These are phyloP conservation scores for Rhododendron molle DNA, from an alignment of 148 eudicot genomes.

Conservation along the genomic window DNA sequence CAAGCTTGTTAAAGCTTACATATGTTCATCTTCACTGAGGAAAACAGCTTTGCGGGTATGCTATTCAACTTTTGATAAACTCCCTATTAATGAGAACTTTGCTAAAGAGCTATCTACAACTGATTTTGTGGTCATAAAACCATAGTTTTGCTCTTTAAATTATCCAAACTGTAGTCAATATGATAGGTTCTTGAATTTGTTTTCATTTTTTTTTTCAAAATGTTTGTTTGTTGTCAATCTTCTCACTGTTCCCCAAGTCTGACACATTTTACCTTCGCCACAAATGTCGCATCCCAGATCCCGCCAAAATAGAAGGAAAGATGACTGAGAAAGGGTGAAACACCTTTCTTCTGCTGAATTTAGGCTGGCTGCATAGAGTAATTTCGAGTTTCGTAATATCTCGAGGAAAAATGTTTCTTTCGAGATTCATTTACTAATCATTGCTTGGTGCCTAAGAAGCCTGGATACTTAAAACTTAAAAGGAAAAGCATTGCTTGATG, in stretches of 20 bases:
- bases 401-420: neutral
- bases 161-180: neutral
- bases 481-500: neutral
- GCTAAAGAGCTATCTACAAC: too few species aligned
- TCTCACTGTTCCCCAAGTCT: neutral
- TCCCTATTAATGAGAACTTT: too few species aligned
- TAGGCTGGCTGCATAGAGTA: neutral
- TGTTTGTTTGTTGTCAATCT: neutral
- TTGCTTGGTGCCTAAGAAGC: neutral
- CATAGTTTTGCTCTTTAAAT: neutral
- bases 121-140: too few species aligned
- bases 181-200: neutral
- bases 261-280: neutral
- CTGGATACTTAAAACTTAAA: neutral
- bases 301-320: neutral
- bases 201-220: neutral
- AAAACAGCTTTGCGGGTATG: slow-evolving; percentile 92
- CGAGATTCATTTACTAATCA: neutral
- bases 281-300: neutral
- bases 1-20: slow-evolving; percentile 80
- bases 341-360: neutral
- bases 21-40: slow-evolving; percentile 75
- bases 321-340: neutral
- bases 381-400: neutral
- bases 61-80: neutral